Evolutionary conservation across 805 yeast genomes (phyloP).

Genomic region (Yarrowia sp.): DNA sequence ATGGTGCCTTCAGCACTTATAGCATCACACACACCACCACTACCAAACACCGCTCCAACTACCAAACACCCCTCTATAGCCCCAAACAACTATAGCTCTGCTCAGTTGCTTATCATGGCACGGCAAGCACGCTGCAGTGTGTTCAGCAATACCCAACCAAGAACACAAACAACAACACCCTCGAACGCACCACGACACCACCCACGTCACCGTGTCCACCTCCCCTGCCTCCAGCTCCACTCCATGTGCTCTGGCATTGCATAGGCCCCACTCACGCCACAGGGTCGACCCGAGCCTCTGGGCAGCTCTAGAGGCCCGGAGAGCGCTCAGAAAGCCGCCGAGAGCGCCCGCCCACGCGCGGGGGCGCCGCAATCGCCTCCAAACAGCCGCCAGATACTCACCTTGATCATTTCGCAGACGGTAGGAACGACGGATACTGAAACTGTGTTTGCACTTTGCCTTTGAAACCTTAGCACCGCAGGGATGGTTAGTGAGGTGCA

Average conservation of each 20-base stretch:
- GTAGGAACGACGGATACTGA: conserved; percentile 12
- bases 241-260: background rate
- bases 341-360: no score
- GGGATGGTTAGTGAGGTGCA: conserved; percentile 15
- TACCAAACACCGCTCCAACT: no score
- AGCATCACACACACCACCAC: no score
- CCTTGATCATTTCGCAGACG: conserved; percentile 16
- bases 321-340: no score
- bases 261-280: conserved; percentile 4
- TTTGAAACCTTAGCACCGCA: conserved; percentile 22
- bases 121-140: background rate
- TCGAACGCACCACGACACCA: background rate
- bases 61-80: no score
- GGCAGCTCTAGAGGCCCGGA: no score
- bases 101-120: background rate
- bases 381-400: background rate
- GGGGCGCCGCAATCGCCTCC: no score
- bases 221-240: background rate
- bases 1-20: no score
- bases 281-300: no score
- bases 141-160: background rate
- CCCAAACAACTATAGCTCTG: background rate
- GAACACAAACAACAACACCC: background rate
- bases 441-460: conserved; percentile 21
- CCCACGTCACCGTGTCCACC: background rate